Evolutionary conservation across 495 filamentous ascomycete species (phyloP), one percentile per base, ranked within the genome.

Genomic region (Podospora pseudocomata): DNA sequence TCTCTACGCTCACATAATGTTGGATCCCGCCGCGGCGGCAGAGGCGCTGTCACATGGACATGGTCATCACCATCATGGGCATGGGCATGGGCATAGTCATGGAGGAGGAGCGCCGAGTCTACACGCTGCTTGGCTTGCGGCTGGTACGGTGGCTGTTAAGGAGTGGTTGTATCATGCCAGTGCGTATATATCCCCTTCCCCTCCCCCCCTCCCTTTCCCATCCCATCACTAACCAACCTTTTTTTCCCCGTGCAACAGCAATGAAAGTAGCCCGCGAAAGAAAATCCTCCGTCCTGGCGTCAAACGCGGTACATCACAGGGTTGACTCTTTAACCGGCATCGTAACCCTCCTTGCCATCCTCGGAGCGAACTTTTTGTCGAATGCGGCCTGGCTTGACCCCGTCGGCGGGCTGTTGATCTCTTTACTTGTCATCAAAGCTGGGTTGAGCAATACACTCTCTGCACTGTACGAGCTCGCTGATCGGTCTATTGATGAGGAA

Each of bases 101-200:
- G 85, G 84, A 5, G 82, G 80, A 55, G 73, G 86, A 28, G 91
- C 87, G 0, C 95, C 95, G 0, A 94, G 89, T 74, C 84, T 98
- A 67, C 91, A 97, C 74, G 95, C 95, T 9, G 94, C 92, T 19
- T 99, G 95, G 95, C 79, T 99, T 26, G 95, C 95, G n/a, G 92
- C 86, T 18, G 93, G 91, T 4, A 95, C 92, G 2, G 96, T 99
- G 63, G 78, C 91, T 2, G 81, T 97, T 65, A 99, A 99, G 81
- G 95, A 99, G 77, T 99, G 94, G 91, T 81, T 99, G 30, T 99
- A 98, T 75, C 90, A 91, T 83, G 91, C 93, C 59, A 98, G 94
- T 96, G 88, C 82, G 93, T 84, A 57, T 55, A 23, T 23, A 1
- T 28, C 11, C 26, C n/a, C 13, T 4, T n/a, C 16, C n/a, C 2